Evolutionary conservation across 306 rosid species (phyloP).

Genomic region (Mimosa bimucronata): DNA sequence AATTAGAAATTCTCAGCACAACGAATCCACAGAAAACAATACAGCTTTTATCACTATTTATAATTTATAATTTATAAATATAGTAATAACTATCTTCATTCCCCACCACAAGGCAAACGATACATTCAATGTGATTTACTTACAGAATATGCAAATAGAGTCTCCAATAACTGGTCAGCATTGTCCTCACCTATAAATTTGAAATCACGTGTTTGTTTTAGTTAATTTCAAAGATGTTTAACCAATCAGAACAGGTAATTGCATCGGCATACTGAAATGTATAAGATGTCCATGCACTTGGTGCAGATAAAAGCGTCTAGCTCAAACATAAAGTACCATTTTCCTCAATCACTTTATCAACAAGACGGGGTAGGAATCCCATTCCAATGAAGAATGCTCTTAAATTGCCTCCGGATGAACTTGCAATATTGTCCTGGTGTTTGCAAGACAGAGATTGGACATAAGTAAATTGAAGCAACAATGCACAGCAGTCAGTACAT

Average conservation of each 20-base stretch:
- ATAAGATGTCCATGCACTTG: constrained; percentile 14
- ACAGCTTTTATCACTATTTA: not conserved
- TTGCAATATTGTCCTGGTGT: constrained; percentile 66
- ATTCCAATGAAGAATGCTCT: constrained; percentile 73
- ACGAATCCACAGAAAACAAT: constrained; percentile 14
- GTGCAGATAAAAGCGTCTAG: constrained; percentile 29
- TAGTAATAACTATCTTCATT: constrained; percentile 7
- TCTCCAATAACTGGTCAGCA: constrained; percentile 70
- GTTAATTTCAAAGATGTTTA: not conserved
- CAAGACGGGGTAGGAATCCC: constrained; percentile 83
- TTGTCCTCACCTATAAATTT: constrained; percentile 73
- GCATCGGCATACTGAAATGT: constrained; percentile 32
- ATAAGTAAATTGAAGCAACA: constrained; percentile 23
- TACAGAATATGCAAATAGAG: constrained; percentile 65
- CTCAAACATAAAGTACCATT: constrained; percentile 63
- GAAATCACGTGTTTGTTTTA: constrained; percentile 25
- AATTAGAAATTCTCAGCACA: constrained; percentile 2
- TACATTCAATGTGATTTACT: constrained; percentile 41
- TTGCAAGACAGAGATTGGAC: constrained; percentile 19
- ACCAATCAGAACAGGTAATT: constrained; percentile 29
- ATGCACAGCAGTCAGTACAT: not conserved
- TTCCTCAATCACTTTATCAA: constrained; percentile 77
- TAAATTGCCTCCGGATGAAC: constrained; percentile 75
- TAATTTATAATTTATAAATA: not conserved
- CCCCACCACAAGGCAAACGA: not conserved